Evolutionary conservation across 306 rosid genomes (phyloP).

Genomic region (Alnus rubra): DNA sequence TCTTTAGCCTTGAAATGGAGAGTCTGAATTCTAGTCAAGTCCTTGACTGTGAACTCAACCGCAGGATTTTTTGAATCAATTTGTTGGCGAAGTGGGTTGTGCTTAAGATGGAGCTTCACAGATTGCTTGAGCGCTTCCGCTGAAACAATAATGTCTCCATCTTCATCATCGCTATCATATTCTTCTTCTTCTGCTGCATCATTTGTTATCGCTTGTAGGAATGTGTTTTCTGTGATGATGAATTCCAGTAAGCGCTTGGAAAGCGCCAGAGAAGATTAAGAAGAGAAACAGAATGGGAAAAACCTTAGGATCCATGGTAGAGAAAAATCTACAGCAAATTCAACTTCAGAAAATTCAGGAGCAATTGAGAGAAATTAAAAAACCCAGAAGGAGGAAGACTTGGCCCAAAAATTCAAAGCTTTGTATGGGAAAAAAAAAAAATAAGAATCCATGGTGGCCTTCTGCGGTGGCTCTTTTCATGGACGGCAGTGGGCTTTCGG

Average conservation of each 20-base stretch:
- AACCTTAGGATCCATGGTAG: constrained; percentile 41
- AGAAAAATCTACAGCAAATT: no score
- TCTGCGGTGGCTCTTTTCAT: no score
- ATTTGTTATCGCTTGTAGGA: constrained; percentile 15
- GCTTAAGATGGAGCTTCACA: no score
- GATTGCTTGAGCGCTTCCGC: no score
- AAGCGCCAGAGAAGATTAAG: constrained; percentile 31
- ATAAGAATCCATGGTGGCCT: no score
- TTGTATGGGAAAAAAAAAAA: neutral
- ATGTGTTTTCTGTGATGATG: no score
- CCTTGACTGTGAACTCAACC: no score
- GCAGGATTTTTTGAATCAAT: no score
- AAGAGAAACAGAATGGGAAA: constrained; percentile 37
- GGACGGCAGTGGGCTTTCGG: no score
- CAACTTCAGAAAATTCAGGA: constrained; percentile 9
- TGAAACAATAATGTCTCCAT: no score
- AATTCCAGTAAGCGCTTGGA: constrained; percentile 34
- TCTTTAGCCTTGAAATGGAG: constrained; percentile 66
- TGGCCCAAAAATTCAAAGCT: constrained; percentile 13
- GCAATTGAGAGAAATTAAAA: neutral
- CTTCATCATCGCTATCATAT: constrained; percentile 55
- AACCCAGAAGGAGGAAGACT: no score
- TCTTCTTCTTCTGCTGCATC: constrained; percentile 23
- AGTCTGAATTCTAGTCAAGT: constrained; percentile 73
- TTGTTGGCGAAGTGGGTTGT: no score